Conservation (phyloP, 192 early-diverging fungal species). For the Umbelopsis sp. region DNA sequence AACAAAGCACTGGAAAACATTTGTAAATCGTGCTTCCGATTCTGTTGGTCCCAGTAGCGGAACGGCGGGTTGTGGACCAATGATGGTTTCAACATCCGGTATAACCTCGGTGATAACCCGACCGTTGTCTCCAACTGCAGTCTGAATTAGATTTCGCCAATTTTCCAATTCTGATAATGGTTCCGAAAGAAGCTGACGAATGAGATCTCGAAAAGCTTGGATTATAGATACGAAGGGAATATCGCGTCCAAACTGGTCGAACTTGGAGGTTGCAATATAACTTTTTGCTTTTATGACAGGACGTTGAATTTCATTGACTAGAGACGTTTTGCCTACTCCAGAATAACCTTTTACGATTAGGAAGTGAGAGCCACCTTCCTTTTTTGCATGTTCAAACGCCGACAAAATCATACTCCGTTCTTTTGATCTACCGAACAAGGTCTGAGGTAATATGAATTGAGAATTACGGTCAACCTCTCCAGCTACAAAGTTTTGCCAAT, state of each 20-base stretch:
- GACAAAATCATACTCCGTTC: slow-evolving; percentile 22
- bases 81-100: slow-evolving; percentile 31
- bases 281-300: slow-evolving; percentile 28
- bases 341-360: slow-evolving; percentile 35
- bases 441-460: slow-evolving; percentile 32
- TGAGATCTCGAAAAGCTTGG: slow-evolving; percentile 36
- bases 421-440: slow-evolving; percentile 33
- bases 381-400: slow-evolving; percentile 14
- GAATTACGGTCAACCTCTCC: slow-evolving; percentile 32
- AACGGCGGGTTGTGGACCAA: slow-evolving; percentile 28
- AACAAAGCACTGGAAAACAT: slow-evolving; percentile 35
- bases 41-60: slow-evolving; percentile 26
- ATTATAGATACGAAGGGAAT: slow-evolving; percentile 39
- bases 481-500: slow-evolving; percentile 20
- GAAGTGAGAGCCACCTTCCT: background rate
- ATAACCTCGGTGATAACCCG: slow-evolving; percentile 31
- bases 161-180: slow-evolving; percentile 20
- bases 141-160: slow-evolving; percentile 21
- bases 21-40: slow-evolving; percentile 26
- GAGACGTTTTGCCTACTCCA: slow-evolving; percentile 36
- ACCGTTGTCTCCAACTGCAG: slow-evolving; percentile 26
- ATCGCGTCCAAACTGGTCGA: slow-evolving; percentile 36
- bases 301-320: slow-evolving; percentile 32
- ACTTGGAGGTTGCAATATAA: slow-evolving; percentile 30
- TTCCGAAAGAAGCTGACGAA: slow-evolving; percentile 28